A percentile compares a stretch with the other conserved stretches of the same genome.
phyloP scores from a whole-genome alignment of 495 filamentous ascomycete genomes.

The Hyaloscypha variabilis region DNA sequence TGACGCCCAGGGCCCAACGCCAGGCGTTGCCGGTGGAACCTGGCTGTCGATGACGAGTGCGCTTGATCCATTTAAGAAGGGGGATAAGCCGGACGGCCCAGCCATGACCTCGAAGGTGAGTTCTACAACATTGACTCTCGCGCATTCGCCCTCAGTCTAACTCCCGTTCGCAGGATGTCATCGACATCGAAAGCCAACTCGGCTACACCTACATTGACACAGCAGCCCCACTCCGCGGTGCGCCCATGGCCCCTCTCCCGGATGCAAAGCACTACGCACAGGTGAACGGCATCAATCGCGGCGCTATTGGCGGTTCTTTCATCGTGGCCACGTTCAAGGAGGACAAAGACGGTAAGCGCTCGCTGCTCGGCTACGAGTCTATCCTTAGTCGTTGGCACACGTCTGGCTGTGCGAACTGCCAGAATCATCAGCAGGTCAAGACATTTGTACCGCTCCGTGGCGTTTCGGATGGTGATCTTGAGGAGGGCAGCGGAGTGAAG shows the following conservation, averaged over 20 bases:
- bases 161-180: too few species aligned
- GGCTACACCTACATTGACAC: too few species aligned
- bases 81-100: neutral
- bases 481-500: too few species aligned
- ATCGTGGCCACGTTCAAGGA: neutral
- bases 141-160: too few species aligned
- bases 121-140: too few species aligned
- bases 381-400: conserved; percentile 33
- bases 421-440: neutral
- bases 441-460: too few species aligned
- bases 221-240: too few species aligned
- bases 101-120: neutral
- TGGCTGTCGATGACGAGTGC: conserved; percentile 19
- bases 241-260: too few species aligned
- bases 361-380: conserved; percentile 24
- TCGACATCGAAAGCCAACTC: too few species aligned
- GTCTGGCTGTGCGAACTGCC: conserved; percentile 33
- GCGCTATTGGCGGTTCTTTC: neutral
- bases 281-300: conserved; percentile 1
- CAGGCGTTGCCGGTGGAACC: conserved; percentile 12
- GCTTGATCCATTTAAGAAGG: conserved; percentile 27
- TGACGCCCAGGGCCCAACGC: conserved; percentile 22
- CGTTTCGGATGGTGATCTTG: too few species aligned
- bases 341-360: neutral
- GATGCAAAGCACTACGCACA: neutral